These are phyloP conservation scores for Phytophthora colocasiae DNA, from an alignment of 352 stramenopile genomes.

Conservation along the genomic window DNA sequence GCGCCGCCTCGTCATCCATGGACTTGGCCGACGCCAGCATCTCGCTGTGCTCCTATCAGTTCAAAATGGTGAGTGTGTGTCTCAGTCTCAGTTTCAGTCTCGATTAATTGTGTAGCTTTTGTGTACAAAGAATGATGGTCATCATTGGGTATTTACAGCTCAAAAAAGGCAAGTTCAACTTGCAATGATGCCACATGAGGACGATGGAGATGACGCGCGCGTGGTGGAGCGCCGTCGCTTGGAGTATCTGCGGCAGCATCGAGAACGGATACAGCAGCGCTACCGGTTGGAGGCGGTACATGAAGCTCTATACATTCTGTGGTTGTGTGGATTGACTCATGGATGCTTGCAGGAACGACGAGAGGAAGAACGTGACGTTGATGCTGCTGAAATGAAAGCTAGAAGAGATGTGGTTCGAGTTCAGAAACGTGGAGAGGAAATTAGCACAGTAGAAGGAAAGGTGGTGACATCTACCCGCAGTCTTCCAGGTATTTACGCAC, in stretches of 20 bases:
- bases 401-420: slow-evolving; percentile 35
- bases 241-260: slow-evolving; percentile 53
- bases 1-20: slow-evolving; percentile 41
- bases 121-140: slow-evolving; percentile 25
- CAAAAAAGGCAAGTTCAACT: slow-evolving; percentile 15
- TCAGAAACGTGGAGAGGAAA: slow-evolving; percentile 7
- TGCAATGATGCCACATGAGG: slow-evolving; percentile 21
- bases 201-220: slow-evolving; percentile 42
- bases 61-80: slow-evolving; percentile 7
- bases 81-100: slow-evolving; percentile 12
- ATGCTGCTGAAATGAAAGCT: slow-evolving; percentile 38
- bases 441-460: neutral
- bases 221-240: slow-evolving; percentile 46
- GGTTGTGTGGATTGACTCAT: neutral
- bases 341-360: slow-evolving; percentile 39
- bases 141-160: neutral
- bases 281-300: slow-evolving; percentile 65
- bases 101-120: slow-evolving; percentile 28
- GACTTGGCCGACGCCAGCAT: slow-evolving; percentile 51
- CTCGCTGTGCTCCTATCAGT: neutral
- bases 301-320: neutral
- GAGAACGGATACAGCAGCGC: slow-evolving; percentile 56
- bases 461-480: neutral
- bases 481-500: slow-evolving; percentile 53
- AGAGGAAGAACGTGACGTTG: slow-evolving; percentile 35